These are phyloP conservation scores for Incumbomyces delicatus DNA, from an alignment of 2,329 filamentous ascomycete genomes.

Conservation along the genomic window DNA sequence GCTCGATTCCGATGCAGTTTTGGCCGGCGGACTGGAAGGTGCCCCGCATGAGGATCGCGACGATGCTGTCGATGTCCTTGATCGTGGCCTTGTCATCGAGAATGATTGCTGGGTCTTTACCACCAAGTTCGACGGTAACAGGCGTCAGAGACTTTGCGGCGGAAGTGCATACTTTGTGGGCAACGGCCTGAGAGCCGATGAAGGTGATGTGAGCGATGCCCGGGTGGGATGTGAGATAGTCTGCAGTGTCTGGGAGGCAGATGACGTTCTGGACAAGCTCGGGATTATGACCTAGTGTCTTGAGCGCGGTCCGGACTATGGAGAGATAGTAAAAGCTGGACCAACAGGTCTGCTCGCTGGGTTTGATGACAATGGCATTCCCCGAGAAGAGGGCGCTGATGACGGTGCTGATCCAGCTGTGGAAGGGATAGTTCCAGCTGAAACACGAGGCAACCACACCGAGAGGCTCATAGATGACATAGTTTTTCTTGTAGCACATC, in stretches of 20 bases:
- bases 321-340: slow-evolving; percentile 71
- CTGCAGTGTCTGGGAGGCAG: slow-evolving; percentile 78
- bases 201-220: slow-evolving; percentile 85
- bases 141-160: slow-evolving; percentile 81
- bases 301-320: slow-evolving; percentile 68
- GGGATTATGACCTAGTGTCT: slow-evolving; percentile 71
- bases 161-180: slow-evolving; percentile 75
- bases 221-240: slow-evolving; percentile 73
- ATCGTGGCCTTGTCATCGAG: slow-evolving; percentile 62
- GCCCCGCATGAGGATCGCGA: slow-evolving; percentile 77
- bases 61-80: slow-evolving; percentile 56
- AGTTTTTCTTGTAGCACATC: slow-evolving; percentile 92
- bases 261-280: slow-evolving; percentile 74
- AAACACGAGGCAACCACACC: slow-evolving; percentile 88
- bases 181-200: slow-evolving; percentile 81
- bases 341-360: slow-evolving; percentile 93
- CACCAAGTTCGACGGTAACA: slow-evolving; percentile 81
- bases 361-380: slow-evolving; percentile 87
- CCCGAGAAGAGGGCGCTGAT: slow-evolving; percentile 86
- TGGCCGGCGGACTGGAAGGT: slow-evolving; percentile 85
- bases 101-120: slow-evolving; percentile 86
- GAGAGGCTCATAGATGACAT: slow-evolving; percentile 80
- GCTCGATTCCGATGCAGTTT: slow-evolving; percentile 96
- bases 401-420: slow-evolving; percentile 85
- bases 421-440: slow-evolving; percentile 95